phyloP scores from a whole-genome alignment of 2,329 filamentous ascomycete genomes.

The Simplicillium aogashimaense region DNA sequence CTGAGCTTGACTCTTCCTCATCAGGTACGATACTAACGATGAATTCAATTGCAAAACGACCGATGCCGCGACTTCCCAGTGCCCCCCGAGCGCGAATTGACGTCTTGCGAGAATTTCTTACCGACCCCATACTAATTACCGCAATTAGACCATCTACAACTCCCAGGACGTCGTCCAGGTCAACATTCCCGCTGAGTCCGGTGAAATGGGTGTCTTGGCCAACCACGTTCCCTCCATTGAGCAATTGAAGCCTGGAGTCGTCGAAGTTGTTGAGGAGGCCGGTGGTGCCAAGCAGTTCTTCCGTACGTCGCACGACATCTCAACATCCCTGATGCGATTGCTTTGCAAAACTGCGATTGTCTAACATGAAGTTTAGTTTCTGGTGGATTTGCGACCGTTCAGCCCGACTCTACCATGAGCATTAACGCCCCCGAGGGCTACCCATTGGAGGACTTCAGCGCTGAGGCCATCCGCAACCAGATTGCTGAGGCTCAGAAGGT shows the following conservation, averaged over 20 bases:
- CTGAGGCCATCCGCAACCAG: constrained; percentile 79
- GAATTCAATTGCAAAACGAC: constrained; percentile 6
- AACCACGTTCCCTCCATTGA: constrained; percentile 99
- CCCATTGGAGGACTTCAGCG: constrained; percentile 91
- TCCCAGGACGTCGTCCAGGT: constrained; percentile 76
- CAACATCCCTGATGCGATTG: background rate
- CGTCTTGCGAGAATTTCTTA: constrained; percentile 5
- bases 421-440: constrained; percentile 98
- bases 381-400: constrained; percentile 92
- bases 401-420: constrained; percentile 89
- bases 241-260: constrained; percentile 92
- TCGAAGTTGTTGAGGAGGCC: constrained; percentile 92
- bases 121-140: constrained; percentile 34
- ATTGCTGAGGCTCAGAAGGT: constrained; percentile 95
- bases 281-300: constrained; percentile 94
- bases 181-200: constrained; percentile 95
- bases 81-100: constrained; percentile 8
- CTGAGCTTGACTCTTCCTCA: constrained; percentile 95
- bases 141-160: constrained; percentile 59
- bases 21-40: constrained; percentile 61
- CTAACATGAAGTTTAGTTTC: constrained; percentile 52
- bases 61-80: constrained; percentile 16
- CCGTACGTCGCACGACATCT: constrained; percentile 50
- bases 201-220: constrained; percentile 98
- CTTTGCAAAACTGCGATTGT: background rate